phyloP scores from a whole-genome alignment of 768 basidiomycete genomes.

The Fistulinella prunicolor region DNA sequence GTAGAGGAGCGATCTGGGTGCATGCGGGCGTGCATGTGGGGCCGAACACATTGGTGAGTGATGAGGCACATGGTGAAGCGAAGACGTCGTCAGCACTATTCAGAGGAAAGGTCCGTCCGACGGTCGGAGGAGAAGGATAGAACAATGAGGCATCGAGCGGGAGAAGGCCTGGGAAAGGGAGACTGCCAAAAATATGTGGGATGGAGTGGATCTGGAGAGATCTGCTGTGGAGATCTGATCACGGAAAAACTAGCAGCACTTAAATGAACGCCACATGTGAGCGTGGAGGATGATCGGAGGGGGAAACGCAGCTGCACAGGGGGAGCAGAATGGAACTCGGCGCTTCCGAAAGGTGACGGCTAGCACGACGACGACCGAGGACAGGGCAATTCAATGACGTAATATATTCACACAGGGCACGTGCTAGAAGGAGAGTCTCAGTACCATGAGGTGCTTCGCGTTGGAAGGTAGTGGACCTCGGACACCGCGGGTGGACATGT shows the following conservation, averaged over 20 bases:
- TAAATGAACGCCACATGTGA: neutral
- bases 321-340: conserved; percentile 4
- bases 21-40: neutral
- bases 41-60: neutral
- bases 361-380: conserved; percentile 9
- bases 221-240: conserved; percentile 15
- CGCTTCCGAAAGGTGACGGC: conserved; percentile 15
- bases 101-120: conserved; percentile 15
- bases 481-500: conserved; percentile 20
- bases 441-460: conserved; percentile 28
- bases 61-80: neutral
- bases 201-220: conserved; percentile 9
- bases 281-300: neutral
- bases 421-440: conserved; percentile 3
- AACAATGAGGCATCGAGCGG: conserved; percentile 9
- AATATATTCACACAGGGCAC: neutral
- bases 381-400: conserved; percentile 5
- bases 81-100: neutral
- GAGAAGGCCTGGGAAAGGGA: conserved; percentile 1
- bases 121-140: neutral
- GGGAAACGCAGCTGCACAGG: neutral
- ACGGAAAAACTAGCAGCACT: neutral
- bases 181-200: conserved; percentile 11
- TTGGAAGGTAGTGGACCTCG: conserved; percentile 17
- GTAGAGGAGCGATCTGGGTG: neutral